phyloP scores from a whole-genome alignment of 106 monocot genomes.

The Phalaenopsis equestris region DNA sequence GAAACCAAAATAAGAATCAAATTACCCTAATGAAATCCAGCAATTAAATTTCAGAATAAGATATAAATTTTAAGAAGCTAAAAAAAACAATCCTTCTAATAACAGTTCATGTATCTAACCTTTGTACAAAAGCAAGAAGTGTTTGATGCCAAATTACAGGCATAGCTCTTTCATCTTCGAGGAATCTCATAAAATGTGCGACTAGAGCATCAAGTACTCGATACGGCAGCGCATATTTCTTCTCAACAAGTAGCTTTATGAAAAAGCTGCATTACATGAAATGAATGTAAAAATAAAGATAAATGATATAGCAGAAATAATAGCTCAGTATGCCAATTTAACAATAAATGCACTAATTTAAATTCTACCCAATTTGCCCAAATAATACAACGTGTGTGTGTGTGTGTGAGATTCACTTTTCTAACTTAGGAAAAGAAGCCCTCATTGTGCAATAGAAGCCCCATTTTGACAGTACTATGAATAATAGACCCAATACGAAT shows the following conservation, averaged over 20 bases:
- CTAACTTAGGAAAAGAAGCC: too few relatives aligned
- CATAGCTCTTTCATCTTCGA: slow-evolving; percentile 48
- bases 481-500: too few relatives aligned
- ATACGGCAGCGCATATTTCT: slow-evolving; percentile 81
- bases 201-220: slow-evolving; percentile 65
- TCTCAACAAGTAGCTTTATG: slow-evolving; percentile 68
- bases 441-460: too few relatives aligned
- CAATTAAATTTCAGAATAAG: neutral
- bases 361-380: too few relatives aligned
- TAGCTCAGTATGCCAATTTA: neutral
- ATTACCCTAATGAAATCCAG: neutral
- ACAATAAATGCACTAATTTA: neutral
- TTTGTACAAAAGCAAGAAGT: slow-evolving; percentile 75
- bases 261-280: slow-evolving; percentile 49
- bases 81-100: too few relatives aligned
- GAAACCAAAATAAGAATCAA: neutral
- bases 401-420: too few relatives aligned
- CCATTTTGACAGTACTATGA: too few relatives aligned
- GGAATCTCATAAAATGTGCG: slow-evolving; percentile 65
- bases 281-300: neutral
- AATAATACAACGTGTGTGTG: too few relatives aligned
- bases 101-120: slow-evolving; percentile 22
- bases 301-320: neutral
- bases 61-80: neutral
- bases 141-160: slow-evolving; percentile 86